phyloP scores from a whole-genome alignment of 1,284 basidiomycete species.

The Apiotrichum mycotoxinovorans region DNA sequence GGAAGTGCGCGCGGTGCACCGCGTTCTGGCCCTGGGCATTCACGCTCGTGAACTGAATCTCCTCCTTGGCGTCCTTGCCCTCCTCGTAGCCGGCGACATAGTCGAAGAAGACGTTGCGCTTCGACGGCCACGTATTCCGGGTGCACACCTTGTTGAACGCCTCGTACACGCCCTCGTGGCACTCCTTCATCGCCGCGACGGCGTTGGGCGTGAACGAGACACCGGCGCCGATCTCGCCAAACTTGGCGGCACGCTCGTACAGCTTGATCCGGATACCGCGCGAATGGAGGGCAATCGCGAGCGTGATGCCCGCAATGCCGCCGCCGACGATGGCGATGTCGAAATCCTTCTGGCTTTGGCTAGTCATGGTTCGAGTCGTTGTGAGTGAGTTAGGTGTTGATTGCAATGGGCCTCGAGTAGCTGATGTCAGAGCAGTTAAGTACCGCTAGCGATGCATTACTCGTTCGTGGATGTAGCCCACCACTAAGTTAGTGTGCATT shows the following conservation, averaged over 20 bases:
- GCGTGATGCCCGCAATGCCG: constrained; percentile 15
- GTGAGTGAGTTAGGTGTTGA: not conserved
- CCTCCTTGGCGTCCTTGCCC: not conserved
- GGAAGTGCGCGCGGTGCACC: constrained; percentile 23
- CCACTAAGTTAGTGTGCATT: too few species aligned
- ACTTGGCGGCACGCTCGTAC: constrained; percentile 21
- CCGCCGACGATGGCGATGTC: constrained; percentile 19
- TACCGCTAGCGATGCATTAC: too few species aligned
- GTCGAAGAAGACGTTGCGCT: constrained; percentile 15
- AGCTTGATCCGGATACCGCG: constrained; percentile 14
- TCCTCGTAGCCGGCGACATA: constrained; percentile 15
- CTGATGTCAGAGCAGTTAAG: too few species aligned
- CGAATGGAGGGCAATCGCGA: constrained; percentile 16
- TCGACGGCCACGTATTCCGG: constrained; percentile 12
- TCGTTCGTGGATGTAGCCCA: too few species aligned
- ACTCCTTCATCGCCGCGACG: constrained; percentile 17
- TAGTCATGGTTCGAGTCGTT: not conserved
- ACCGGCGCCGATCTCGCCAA: constrained; percentile 26
- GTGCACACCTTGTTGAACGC: constrained; percentile 21
- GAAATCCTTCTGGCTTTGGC: constrained; percentile 4
- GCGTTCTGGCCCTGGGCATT: constrained; percentile 18
- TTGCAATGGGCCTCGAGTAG: too few species aligned
- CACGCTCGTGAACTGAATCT: constrained; percentile 9
- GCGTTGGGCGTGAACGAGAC: constrained; percentile 22
- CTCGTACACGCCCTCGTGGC: constrained; percentile 15